Evolutionary conservation across 257 asterid species (phyloP).

Genomic region (Solanum pimpinellifolium): DNA sequence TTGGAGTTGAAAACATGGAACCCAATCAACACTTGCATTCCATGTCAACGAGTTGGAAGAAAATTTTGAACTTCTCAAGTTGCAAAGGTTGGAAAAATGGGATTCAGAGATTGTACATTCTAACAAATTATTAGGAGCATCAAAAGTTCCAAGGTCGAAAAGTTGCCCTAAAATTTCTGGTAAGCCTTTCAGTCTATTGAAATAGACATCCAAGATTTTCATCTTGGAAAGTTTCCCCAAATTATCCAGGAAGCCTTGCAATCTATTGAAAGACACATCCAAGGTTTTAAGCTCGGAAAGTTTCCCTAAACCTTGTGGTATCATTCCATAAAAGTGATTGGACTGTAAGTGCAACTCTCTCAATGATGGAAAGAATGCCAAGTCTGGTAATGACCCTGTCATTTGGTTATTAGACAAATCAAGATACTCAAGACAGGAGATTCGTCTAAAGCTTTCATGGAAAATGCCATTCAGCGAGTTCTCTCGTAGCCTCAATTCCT

Average conservation of each 20-base stretch:
- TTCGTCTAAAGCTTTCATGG: background rate
- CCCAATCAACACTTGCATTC: conserved; percentile 1
- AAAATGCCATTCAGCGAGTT: background rate
- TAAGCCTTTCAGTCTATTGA: background rate
- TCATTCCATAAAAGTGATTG: background rate
- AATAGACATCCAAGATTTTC: background rate
- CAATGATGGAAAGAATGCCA: background rate
- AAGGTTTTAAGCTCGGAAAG: background rate
- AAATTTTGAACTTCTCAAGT: conserved; percentile 5
- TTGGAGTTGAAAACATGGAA: conserved; percentile 12
- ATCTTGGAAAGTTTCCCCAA: background rate
- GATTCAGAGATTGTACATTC: conserved; percentile 15
- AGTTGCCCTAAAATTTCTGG: conserved; percentile 5
- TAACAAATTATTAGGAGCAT: conserved; percentile 6
- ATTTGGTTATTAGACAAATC: background rate
- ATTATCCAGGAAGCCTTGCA: background rate
- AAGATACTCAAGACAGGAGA: background rate
- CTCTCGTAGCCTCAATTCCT: background rate
- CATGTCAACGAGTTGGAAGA: conserved; percentile 13
- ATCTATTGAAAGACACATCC: background rate
- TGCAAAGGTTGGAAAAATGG: conserved; percentile 7
- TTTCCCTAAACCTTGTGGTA: background rate
- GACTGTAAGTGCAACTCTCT: background rate
- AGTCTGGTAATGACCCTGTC: background rate
- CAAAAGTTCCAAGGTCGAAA: conserved; percentile 7